Base-by-base conservation (phyloP, 257 asterid species). In the Solanum lycopersicoides region DNA sequence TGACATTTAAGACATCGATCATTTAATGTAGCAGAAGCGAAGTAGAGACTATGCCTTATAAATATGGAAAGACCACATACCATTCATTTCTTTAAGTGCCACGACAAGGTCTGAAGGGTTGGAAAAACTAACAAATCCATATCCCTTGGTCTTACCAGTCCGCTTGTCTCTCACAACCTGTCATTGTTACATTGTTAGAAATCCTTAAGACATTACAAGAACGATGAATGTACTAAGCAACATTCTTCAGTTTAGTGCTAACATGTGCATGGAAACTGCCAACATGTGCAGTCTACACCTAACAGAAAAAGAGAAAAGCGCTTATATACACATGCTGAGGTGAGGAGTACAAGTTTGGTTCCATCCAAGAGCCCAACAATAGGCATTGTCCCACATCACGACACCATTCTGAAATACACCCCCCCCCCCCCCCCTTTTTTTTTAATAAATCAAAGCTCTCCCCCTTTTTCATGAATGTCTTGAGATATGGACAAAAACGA, bases 121-220 rank as follows among this genome's bases (percentile, higher is more conserved):
- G 72, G 98, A 88, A 68, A 97, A 97, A 92, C 99, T 97, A 86
- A 97, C 94, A 89, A 97, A 97, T 72, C 99, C 99, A 77, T 93
- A 97, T 88, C 99, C 98, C 89, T 91, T 94, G 50, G 98, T 97
- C 89, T 97, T 97, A 79, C 99, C 98, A 59, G 99, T 97, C 82
- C 95, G 93, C 93, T 97, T 95, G 86, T 95, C 98, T 87, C 99
- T 91, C 88, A 97, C 95, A 86, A 97, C 99, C 98, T 95, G 86
- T 68, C 86, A 75, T 41, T 89, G 90, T 66, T 44, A 91, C 53
- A 35, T 63, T 32, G 14, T 60, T 69, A 56, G 76, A 20, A 69
- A 56, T 5, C 21, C 71, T 28, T 21, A 3, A 9, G 30, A 34
- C 16, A 20, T 44, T 77, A 47, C 90, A 91, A 32, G 79, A 42